phyloP scores from a whole-genome alignment of 768 basidiomycete species.

The Rhizopogon vulgaris region DNA sequence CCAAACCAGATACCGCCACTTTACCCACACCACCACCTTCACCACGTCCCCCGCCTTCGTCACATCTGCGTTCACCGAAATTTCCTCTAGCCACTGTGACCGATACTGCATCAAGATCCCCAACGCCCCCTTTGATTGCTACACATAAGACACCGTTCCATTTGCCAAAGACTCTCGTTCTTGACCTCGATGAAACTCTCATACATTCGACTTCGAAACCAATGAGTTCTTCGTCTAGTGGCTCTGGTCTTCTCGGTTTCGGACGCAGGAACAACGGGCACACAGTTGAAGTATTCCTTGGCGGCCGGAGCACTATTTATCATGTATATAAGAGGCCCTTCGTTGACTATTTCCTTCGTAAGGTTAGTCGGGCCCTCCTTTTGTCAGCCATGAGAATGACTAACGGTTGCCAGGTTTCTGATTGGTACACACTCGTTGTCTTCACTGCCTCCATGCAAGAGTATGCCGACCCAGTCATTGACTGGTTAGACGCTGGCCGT shows the following conservation, averaged over 20 bases:
- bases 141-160: conserved; percentile 67
- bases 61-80: background rate
- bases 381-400: background rate
- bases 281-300: conserved; percentile 89
- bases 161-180: conserved; percentile 87
- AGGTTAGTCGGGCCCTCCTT: conserved; percentile 40
- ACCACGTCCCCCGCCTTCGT: conserved; percentile 7
- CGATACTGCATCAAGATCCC: conserved; percentile 31
- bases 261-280: conserved; percentile 62
- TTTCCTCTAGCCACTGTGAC: conserved; percentile 9
- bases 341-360: conserved; percentile 90
- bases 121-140: conserved; percentile 41
- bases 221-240: conserved; percentile 38
- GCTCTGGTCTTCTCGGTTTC: conserved; percentile 59
- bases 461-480: conserved; percentile 99
- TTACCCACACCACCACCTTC: conserved; percentile 23
- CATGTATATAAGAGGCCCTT: conserved; percentile 98
- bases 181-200: conserved; percentile 97
- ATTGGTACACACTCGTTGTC: conserved; percentile 98
- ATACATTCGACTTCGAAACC: conserved; percentile 95
- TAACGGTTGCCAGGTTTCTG: conserved; percentile 65
- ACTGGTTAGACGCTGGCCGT: conserved; percentile 95
- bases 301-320: conserved; percentile 85
- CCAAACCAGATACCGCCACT: conserved; percentile 9
- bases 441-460: conserved; percentile 99